Evolutionary conservation across 1,284 basidiomycete species (phyloP), one percentile per base, ranked within the genome.

Genomic region (Lignosus rhinocerotis): DNA sequence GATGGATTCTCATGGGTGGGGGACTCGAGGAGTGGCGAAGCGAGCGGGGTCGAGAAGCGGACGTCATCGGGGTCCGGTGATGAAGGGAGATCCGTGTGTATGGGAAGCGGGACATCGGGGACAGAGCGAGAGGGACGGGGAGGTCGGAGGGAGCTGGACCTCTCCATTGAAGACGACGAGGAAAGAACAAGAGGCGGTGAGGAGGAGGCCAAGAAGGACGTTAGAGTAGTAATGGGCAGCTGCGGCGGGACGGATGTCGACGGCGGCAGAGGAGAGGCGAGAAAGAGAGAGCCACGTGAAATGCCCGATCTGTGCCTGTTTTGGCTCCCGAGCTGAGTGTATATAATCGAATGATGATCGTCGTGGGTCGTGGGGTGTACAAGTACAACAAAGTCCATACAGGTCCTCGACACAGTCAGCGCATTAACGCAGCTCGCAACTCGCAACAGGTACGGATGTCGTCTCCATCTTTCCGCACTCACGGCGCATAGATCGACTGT

Each of bases 401-500:
- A 2, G 12, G 41, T 43, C 41, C 11, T 25, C 25, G 25, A 25
- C 25, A 25, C 25, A 25, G 25, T 25, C 25, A 25, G 25, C 25
- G 25, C 25, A 25, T 25, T 25, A 25, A 25, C 25, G 2, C 25
- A 25, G 25, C 25, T 25, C 25, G 25, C 25, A 25, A 25, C 25
- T 25, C 25, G 25, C 2, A 25, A 4, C 25, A 25, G 36, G 36
- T 38, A 10, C 36, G 6, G 11, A 38, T 9, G 12, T 19, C 3
- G 25, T 21, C 44, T 2, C 12, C 31, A 16, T 33, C 17, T 36
- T n/a, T 42, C 25, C 43, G 19, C n/a, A 16, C 31, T 67, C 57
- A 73, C 1, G 88, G 87, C 8, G 83, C 80, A 69, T 90, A 90
- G 54, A 90, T 80, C 49, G 78, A 72, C 49, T 83, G 78, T 10